Evolutionary conservation across 2,329 filamentous ascomycete genomes (phyloP).

Genomic region (Aspergillus amoenus): DNA sequence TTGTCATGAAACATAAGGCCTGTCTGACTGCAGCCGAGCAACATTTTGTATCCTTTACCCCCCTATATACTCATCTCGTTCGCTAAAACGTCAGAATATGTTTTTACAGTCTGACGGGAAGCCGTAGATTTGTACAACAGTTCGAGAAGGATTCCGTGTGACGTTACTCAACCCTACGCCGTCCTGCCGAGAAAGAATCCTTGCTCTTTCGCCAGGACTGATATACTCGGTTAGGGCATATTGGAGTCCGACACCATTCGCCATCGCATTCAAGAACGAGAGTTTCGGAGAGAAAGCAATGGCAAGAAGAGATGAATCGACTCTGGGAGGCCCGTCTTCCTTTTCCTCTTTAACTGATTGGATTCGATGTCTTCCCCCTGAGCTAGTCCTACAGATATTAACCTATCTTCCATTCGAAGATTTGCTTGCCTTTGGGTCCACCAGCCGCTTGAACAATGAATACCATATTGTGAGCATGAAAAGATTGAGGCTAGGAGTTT

Average conservation of each 20-base stretch:
- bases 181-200: neutral
- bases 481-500: conserved; percentile 32
- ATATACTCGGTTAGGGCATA: neutral
- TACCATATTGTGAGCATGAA: conserved; percentile 30
- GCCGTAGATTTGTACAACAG: neutral
- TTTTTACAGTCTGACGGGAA: neutral
- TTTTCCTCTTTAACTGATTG: conserved; percentile 15
- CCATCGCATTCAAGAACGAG: neutral
- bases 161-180: neutral
- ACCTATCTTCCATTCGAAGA: conserved; percentile 28
- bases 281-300: neutral
- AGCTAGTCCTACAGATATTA: conserved; percentile 33
- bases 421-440: conserved; percentile 32
- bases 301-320: neutral
- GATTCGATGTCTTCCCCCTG: conserved; percentile 28
- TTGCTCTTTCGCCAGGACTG: neutral
- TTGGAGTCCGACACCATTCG: neutral
- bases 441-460: conserved; percentile 27
- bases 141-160: neutral
- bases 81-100: neutral
- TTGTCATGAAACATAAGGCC: neutral
- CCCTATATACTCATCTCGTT: neutral
- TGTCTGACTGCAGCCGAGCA: neutral
- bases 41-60: neutral
- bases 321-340: neutral